Evolutionary conservation across 148 eudicot species (phyloP).

Genomic region (Nepenthes gracilis): DNA sequence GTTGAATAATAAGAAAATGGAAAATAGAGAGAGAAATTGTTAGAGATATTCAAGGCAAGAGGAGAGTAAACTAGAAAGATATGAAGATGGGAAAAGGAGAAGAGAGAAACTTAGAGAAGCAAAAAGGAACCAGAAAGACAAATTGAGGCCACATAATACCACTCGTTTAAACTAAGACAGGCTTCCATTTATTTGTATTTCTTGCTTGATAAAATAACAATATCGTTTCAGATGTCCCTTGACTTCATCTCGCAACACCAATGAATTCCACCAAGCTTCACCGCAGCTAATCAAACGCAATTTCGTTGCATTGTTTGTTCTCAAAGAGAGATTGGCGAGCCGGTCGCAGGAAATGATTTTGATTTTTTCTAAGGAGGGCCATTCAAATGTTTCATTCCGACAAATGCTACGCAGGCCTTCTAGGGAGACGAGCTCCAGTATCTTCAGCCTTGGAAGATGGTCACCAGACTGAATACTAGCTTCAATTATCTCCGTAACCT

Average conservation of each 20-base stretch:
- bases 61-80: too few relatives aligned
- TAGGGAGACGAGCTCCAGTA: background rate
- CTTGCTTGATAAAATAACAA: background rate
- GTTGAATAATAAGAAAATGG: too few relatives aligned
- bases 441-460: background rate
- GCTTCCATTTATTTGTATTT: too few relatives aligned
- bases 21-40: too few relatives aligned
- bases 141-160: too few relatives aligned
- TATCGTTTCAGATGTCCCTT: background rate
- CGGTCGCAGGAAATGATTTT: constrained; percentile 8
- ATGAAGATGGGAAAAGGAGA: too few relatives aligned
- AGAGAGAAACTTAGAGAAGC: too few relatives aligned
- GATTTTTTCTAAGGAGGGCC: background rate
- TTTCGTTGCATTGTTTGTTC: constrained; percentile 2
- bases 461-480: constrained; percentile 2
- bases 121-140: too few relatives aligned
- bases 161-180: too few relatives aligned
- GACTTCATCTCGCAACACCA: constrained; percentile 1
- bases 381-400: background rate
- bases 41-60: too few relatives aligned
- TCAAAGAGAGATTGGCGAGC: constrained; percentile 5
- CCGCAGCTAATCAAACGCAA: constrained; percentile 7
- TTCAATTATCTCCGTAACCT: constrained; percentile 11
- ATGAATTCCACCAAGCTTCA: constrained; percentile 10
- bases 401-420: background rate